Evolutionary conservation across 2,329 filamentous ascomycete genomes (phyloP), one percentile per base, ranked within the genome.

Genomic region (Fusarium multiceps): DNA sequence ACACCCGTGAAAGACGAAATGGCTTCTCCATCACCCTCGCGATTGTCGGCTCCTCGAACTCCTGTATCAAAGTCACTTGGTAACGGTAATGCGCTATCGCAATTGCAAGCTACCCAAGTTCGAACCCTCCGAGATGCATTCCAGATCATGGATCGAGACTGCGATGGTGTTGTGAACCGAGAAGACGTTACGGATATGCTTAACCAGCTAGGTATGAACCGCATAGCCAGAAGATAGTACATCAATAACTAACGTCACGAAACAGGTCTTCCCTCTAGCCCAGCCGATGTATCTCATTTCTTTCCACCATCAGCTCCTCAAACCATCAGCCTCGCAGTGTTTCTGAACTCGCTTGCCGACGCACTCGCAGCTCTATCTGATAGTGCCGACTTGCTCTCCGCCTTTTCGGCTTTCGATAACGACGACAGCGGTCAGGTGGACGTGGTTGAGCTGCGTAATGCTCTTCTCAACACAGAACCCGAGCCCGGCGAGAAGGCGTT

Each of bases 361-460:
- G 87, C 92, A 4, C 84, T 98, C 5, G 88, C 89, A 2, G 87
- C 90, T 0, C 84, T 98, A 20, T 97, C 93, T 1, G 90, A 92
- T 0, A 88, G 89, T 23, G 87, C 89, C 18, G 96, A 99, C 77
- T 86, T 99, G 12, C 83, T 93, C 21, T 95, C 94, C 2, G 96
- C 96, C 0, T 95, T 99, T 72, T 93, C 93, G 4, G 96, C 96
- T 0, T 98, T 98, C 77, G 96, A 99, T 76, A 93, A 97, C 67
- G 94, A 97, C 68, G 96, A 99, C 78, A 96, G 92, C 74, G 96
- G 96, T 5, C 94, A 98, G 80, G 89, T 98, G 41, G 94, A 98
- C 77, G 82, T 97, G 21, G 87, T 83, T 1, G 93, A 97, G 79
- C 81, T 99, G 67, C 89, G 92, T 47, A 93, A 96, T 72, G 93